A percentile compares a stretch with the other conserved stretches of the same genome.
phyloP scores from a whole-genome alignment of 306 rosid species.

The Casuarina glauca region DNA sequence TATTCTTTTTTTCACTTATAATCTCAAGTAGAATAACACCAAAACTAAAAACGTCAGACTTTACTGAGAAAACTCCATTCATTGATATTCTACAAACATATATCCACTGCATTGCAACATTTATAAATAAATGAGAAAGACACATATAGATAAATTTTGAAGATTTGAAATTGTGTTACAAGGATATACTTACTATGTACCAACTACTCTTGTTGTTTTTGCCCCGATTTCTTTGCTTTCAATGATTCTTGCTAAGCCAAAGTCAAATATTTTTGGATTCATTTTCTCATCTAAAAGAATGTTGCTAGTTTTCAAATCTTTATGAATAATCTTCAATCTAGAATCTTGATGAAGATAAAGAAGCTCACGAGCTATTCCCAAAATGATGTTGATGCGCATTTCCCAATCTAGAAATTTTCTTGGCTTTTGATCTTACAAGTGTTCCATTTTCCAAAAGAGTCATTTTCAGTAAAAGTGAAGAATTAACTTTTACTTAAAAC shows the following conservation, averaged over 20 bases:
- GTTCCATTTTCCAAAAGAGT: background rate
- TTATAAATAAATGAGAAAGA: too few relatives aligned
- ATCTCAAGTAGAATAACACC: constrained; percentile 59
- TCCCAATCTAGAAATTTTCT: constrained; percentile 37
- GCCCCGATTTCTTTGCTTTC: constrained; percentile 36
- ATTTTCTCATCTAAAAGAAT: constrained; percentile 38
- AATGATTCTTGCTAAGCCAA: constrained; percentile 37
- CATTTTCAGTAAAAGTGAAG: background rate
- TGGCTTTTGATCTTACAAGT: constrained; percentile 25
- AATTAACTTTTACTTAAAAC: background rate
- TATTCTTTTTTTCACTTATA: constrained; percentile 50
- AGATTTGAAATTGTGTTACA: background rate
- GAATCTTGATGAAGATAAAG: constrained; percentile 44
- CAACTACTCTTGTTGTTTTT: constrained; percentile 27
- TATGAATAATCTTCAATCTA: constrained; percentile 33
- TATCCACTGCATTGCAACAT: constrained; percentile 36
- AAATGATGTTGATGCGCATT: constrained; percentile 39
- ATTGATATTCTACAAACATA: constrained; percentile 52
- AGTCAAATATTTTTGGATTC: constrained; percentile 40
- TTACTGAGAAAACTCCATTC: constrained; percentile 47
- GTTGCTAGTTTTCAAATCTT: constrained; percentile 40
- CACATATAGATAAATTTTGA: background rate
- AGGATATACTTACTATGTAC: constrained; percentile 30
- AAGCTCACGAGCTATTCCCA: constrained; percentile 31
- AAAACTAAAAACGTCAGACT: constrained; percentile 58